Evolutionary conservation across 169 alveolate genomes (phyloP), one percentile per base, ranked within the genome.

Genomic region (Cryptosporidium parvum): DNA sequence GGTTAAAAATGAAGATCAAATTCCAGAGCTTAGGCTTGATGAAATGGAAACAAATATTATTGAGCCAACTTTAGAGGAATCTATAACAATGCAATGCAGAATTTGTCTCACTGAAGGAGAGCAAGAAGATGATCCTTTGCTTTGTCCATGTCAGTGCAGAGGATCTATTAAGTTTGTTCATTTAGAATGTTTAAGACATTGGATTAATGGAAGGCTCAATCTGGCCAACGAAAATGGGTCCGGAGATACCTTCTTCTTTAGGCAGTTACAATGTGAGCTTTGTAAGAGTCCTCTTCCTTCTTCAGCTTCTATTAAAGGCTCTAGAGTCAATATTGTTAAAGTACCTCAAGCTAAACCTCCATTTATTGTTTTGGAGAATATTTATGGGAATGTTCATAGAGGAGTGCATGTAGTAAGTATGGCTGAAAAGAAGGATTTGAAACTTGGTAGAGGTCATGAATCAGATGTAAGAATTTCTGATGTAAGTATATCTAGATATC

Each of bases 381-480:
- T 95, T 33, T 92, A 93, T 14, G 96, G 96, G 0, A 93, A 93
- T 12, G 94, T 94, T 4, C 92, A 85, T 59, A 91, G 91, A 68
- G 96, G 96, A 21, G 89, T 94, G 31, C 96, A 96, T 68, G 91
- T 96, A 33, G 91, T 96, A 21, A 91, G 96, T 42, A 92, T 96
- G 84, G 94, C 93, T 9, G 97, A 94, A 37, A 86, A 87, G 72
- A 94, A 93, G 67, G 92, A 80, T 67, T 91, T 96, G 7, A 95
- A 94, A 59, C 92, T 96, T 70, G 99, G 99, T 51, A 95, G 99
- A 73, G 99, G 99, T 12, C 99, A 98, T 89, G 98, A 98, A 84
- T 94, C 98, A 71, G 99, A 98, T 65, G 97, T 99, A 56, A 95
- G 99, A 69, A 97, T 99, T 37, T 96, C 98, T 31, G 99, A 99